A percentile compares a stretch with the other conserved stretches of the same genome.
phyloP scores from a whole-genome alignment of 768 basidiomycete genomes.

The Pleurotus tuoliensis region DNA sequence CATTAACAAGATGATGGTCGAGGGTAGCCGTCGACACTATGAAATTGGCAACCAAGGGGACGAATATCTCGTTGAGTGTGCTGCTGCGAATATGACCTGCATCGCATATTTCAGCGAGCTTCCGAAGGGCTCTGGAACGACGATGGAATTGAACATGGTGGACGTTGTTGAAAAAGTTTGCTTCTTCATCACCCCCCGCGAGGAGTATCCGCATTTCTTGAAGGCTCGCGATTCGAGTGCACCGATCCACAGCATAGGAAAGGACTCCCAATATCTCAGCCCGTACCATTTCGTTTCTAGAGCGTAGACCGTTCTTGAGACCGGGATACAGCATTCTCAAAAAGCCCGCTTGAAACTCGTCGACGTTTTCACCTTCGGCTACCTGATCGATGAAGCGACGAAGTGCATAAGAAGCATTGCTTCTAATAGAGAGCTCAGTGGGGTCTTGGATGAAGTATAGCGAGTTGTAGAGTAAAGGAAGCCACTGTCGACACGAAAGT shows the following conservation, averaged over 20 bases:
- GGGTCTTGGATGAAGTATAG: conserved; percentile 86
- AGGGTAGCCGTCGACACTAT: conserved; percentile 55
- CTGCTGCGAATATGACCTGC: conserved; percentile 62
- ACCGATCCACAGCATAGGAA: conserved; percentile 66
- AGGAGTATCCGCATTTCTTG: conserved; percentile 81
- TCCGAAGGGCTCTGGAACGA: conserved; percentile 77
- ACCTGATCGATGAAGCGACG: conserved; percentile 73
- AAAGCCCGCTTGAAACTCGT: conserved; percentile 54
- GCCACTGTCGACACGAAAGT: conserved; percentile 63
- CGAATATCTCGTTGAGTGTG: conserved; percentile 75
- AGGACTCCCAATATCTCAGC: conserved; percentile 79
- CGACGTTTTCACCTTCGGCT: conserved; percentile 28
- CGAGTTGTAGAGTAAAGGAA: conserved; percentile 79
- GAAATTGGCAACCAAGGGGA: conserved; percentile 85
- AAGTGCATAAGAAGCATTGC: conserved; percentile 71
- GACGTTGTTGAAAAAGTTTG: conserved; percentile 95
- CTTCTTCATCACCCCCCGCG: conserved; percentile 87
- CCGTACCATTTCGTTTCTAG: conserved; percentile 83
- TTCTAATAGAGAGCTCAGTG: conserved; percentile 82
- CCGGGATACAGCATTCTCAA: conserved; percentile 68
- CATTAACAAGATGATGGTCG: conserved; percentile 88
- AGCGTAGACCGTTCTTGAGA: conserved; percentile 73
- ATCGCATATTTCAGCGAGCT: conserved; percentile 76
- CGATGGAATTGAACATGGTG: conserved; percentile 91
- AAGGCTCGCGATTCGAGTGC: conserved; percentile 52